phyloP scores from a whole-genome alignment of 75 land plant genomes.

The Picea sitchensis region DNA sequence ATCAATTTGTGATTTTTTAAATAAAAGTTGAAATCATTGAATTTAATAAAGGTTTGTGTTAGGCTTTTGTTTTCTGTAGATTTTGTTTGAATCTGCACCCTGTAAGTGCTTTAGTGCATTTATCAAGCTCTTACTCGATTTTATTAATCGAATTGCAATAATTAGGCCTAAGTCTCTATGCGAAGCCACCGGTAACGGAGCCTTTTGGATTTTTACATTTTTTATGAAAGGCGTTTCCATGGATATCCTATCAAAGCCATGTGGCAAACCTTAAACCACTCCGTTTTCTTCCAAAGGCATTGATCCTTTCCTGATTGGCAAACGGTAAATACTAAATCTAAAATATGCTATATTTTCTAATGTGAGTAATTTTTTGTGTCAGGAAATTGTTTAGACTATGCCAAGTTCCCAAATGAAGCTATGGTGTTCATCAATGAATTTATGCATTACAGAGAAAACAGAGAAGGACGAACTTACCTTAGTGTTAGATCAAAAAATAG shows the following conservation, averaged over 20 bases:
- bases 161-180: not conserved
- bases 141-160: not conserved
- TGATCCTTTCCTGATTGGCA: not conserved
- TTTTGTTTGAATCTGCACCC: not conserved
- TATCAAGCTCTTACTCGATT: not conserved
- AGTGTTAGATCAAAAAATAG: too few relatives aligned
- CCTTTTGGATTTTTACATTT: not conserved
- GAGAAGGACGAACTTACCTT: too few relatives aligned
- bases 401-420: not conserved
- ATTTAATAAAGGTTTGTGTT: not conserved
- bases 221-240: not conserved
- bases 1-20: not conserved
- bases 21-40: not conserved
- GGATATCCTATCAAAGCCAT: not conserved
- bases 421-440: not conserved
- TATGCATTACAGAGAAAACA: not conserved
- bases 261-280: not conserved
- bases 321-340: not conserved
- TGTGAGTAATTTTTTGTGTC: not conserved
- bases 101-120: not conserved
- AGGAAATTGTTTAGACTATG: not conserved
- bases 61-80: not conserved
- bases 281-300: not conserved
- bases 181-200: not conserved
- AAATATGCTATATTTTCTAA: not conserved